Conservation (phyloP, 2,329 filamentous ascomycete genomes). For the Xylariaceae sp. region DNA sequence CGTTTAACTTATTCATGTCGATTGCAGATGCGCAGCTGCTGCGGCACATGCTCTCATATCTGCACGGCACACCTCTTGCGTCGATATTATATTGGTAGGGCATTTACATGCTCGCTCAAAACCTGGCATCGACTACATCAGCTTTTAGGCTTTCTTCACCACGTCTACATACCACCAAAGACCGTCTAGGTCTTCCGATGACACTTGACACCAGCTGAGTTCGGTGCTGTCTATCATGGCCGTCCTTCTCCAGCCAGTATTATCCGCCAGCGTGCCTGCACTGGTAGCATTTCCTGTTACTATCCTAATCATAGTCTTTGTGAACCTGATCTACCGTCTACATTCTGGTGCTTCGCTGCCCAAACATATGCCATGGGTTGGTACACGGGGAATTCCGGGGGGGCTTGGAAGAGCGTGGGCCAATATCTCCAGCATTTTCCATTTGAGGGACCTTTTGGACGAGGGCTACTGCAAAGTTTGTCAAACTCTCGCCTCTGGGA, state of each 20-base stretch:
- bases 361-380: slow-evolving; percentile 19
- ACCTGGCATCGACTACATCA: too few species aligned
- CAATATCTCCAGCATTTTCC: slow-evolving; percentile 19
- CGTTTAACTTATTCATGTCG: too few species aligned
- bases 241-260: neutral
- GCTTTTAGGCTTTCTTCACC: too few species aligned
- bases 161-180: too few species aligned
- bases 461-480: slow-evolving; percentile 23
- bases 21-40: too few species aligned
- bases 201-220: too few species aligned
- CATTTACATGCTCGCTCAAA: too few species aligned
- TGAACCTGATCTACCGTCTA: slow-evolving; percentile 17
- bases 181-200: too few species aligned
- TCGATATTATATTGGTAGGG: too few species aligned
- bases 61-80: too few species aligned
- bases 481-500: too few species aligned
- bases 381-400: slow-evolving; percentile 7
- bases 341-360: slow-evolving; percentile 19
- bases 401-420: slow-evolving; percentile 15
- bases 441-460: slow-evolving; percentile 19
- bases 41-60: too few species aligned
- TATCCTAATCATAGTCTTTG: slow-evolving; percentile 7
- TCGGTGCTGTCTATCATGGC: slow-evolving; percentile 7
- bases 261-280: slow-evolving; percentile 1
- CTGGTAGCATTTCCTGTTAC: slow-evolving; percentile 3